These are phyloP conservation scores for Grosmannia penicillata DNA, from an alignment of 2,329 filamentous ascomycete genomes.

Conservation along the genomic window DNA sequence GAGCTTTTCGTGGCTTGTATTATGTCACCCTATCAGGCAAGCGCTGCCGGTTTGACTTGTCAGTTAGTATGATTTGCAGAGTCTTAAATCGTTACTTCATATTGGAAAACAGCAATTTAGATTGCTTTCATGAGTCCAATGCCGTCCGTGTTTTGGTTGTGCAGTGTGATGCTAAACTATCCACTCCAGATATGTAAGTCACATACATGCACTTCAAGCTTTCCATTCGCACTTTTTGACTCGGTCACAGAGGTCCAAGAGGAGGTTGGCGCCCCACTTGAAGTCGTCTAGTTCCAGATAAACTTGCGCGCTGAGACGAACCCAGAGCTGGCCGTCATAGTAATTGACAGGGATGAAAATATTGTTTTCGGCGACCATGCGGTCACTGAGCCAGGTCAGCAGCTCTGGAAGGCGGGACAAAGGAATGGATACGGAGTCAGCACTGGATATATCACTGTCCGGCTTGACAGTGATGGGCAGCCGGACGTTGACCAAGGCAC, in stretches of 20 bases:
- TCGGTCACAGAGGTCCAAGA: constrained; percentile 20
- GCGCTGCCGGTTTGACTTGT: too few species aligned
- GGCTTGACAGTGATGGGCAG: constrained; percentile 28
- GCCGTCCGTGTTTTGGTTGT: too few species aligned
- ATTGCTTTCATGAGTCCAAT: too few species aligned
- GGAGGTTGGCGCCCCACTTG: constrained; percentile 36
- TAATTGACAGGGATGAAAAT: constrained; percentile 45
- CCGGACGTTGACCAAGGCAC: constrained; percentile 47
- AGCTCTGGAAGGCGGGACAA: constrained; percentile 13
- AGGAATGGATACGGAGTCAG: constrained; percentile 7
- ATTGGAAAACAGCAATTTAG: too few species aligned
- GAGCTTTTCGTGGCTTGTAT: too few species aligned
- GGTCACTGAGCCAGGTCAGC: constrained; percentile 22
- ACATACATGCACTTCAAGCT: too few species aligned
- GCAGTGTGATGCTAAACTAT: too few species aligned
- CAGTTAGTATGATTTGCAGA: too few species aligned
- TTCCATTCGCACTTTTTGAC: constrained; percentile 10
- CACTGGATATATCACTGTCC: constrained; percentile 1
- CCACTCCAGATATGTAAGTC: too few species aligned
- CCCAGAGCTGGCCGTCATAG: constrained; percentile 44
- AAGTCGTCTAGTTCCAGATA: constrained; percentile 54
- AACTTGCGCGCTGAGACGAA: constrained; percentile 48
- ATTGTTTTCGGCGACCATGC: constrained; percentile 26
- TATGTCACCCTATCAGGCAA: too few species aligned
- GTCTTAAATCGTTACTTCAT: too few species aligned